Percentiles rank a stretch among this genome's conserved stretches.
Conservation (phyloP, 2,329 filamentous ascomycete species). For the Basipetospora chlamydospora region DNA sequence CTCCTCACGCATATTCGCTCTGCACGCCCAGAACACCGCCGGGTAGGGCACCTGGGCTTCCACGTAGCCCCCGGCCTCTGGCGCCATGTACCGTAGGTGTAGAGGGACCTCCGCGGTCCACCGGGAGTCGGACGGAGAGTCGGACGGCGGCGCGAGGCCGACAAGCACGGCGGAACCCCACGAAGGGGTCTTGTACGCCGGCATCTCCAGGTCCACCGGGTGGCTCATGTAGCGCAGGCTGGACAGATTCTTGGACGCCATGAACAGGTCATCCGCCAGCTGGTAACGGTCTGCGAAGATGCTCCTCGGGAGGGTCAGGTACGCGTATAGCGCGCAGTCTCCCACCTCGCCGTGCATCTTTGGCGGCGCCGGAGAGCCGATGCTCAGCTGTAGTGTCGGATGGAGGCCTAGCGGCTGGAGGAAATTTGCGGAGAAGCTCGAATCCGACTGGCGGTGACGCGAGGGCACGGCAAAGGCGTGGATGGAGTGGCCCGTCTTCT, state of each 20-base stretch:
- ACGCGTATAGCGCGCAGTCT: conserved; percentile 59
- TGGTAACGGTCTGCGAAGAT: conserved; percentile 86
- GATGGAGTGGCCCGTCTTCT: conserved; percentile 56
- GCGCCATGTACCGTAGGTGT: conserved; percentile 70
- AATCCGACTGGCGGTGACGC: conserved; percentile 49
- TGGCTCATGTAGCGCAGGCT: conserved; percentile 53
- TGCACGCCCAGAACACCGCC: conserved; percentile 81
- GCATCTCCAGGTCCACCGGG: conserved; percentile 80
- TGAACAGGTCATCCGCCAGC: conserved; percentile 60
- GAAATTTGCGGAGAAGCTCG: conserved; percentile 50
- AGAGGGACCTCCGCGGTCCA: conserved; percentile 65
- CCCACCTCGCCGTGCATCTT: conserved; percentile 7
- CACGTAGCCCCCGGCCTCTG: conserved; percentile 38
- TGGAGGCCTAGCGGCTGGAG: conserved; percentile 66
- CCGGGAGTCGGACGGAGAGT: conserved; percentile 10
- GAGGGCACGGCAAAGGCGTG: conserved; percentile 75
- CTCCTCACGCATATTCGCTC: conserved; percentile 45
- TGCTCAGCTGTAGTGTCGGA: conserved; percentile 56
- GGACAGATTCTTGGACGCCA: conserved; percentile 64
- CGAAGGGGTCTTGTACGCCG: conserved; percentile 57
- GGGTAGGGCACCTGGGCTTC: conserved; percentile 60
- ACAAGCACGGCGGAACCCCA: conserved; percentile 76
- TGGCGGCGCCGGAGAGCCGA: conserved; percentile 39
- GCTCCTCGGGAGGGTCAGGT: conserved; percentile 66
- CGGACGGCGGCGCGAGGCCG: conserved; percentile 47